phyloP scores from a whole-genome alignment of 345 rosid genomes.

The Limnanthes douglasii region DNA sequence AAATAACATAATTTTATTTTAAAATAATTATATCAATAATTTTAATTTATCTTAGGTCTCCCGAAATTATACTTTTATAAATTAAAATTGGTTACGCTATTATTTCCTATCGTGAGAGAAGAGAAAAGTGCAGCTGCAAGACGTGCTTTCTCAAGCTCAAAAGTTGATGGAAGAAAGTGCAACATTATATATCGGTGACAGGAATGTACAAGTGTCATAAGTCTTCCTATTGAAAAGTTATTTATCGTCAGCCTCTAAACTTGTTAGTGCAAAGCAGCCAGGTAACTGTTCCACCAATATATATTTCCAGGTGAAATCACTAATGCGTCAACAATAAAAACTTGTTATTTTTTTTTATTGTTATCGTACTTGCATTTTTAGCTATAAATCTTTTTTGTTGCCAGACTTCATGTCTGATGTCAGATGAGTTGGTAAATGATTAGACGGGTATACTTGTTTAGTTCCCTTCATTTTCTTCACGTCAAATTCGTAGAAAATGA shows the following conservation, averaged over 20 bases:
- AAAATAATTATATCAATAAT: too few species aligned
- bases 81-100: constrained; percentile 42
- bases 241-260: constrained; percentile 62
- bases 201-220: constrained; percentile 68
- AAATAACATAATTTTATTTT: too few species aligned
- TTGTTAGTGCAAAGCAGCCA: constrained; percentile 51
- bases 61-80: too few species aligned
- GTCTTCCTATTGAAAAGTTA: constrained; percentile 72
- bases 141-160: constrained; percentile 85
- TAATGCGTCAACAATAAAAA: too few species aligned
- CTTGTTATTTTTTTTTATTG: too few species aligned
- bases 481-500: neutral
- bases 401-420: too few species aligned
- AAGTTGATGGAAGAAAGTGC: constrained; percentile 76
- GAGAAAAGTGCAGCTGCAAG: constrained; percentile 71
- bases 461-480: too few species aligned
- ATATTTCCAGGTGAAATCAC: constrained; percentile 56
- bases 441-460: too few species aligned
- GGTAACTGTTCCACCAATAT: constrained; percentile 66
- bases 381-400: too few species aligned
- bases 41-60: too few species aligned
- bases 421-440: too few species aligned
- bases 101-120: constrained; percentile 71
- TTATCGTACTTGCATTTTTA: too few species aligned
- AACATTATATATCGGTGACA: constrained; percentile 67